Evolutionary conservation across 106 monocot species (phyloP), one percentile per base, ranked within the genome.

Genomic region (Phalaenopsis aphrodite): DNA sequence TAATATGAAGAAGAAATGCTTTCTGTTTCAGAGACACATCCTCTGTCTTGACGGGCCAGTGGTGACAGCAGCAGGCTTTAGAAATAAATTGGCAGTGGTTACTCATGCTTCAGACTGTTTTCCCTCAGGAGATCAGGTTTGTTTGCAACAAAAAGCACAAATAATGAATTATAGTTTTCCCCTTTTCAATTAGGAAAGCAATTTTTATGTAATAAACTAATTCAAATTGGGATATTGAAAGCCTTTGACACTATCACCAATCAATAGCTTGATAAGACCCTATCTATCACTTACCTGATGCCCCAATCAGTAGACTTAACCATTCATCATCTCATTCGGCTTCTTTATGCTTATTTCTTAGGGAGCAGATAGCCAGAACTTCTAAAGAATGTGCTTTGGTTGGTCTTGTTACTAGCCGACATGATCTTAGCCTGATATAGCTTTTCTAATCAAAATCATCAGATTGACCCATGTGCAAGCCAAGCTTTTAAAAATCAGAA

Each of bases 41-140:
- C 75, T 98, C n/a, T 91, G 86, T 73, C 83, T 98, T 45, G 85
- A 78, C 82, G 92, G 94, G 14, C 94, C 92, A 36, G 92, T 98
- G 48, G 92, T 94, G 42, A 88, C 98, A 41, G 88, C 91, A 85
- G 89, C 86, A 78, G 92, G 94, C 82, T 91, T 80, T 74, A 85
- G 80, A 80, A 89, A 93, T 85, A 75, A 84, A 81, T 55, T 98
- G 56, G 98, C 98, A 9, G 73, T 98, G 72, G 94, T 98, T 64
- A 89, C 84, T 81, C 94, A 94, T 98, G 83, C 91, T 77, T 98
- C 92, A 37, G 88, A 91, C 43, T 85, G 91, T 79, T 92, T 98
- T 82, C 68, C 92, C 9, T 94, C 98, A 10, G 98, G 94, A 74
- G 92, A 93, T 65, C 94, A 98, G 98, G 98, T 93, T 41, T 81